Percentiles rank a stretch among this genome's conserved stretches.
Evolutionary conservation across 139 green algal species (phyloP).

Genomic region (Tetraselmis chui): DNA sequence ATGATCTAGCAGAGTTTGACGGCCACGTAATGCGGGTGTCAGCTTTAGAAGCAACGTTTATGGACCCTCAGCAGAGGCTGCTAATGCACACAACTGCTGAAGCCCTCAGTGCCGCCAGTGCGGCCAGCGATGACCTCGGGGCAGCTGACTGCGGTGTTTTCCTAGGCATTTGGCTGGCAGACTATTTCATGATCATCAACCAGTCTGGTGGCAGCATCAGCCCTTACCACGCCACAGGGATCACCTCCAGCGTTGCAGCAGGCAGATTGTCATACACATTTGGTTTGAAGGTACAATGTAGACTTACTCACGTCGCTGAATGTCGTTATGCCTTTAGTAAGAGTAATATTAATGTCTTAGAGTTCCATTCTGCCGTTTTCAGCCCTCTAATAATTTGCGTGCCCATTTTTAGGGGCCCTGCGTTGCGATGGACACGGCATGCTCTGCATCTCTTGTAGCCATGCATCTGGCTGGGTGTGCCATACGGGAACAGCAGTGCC

Average conservation of each 20-base stretch:
- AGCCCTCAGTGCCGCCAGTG: slow-evolving; percentile 12
- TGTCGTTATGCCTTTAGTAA: too few relatives aligned
- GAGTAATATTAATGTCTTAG: too few relatives aligned
- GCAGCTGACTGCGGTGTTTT: neutral
- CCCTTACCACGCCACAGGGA: neutral
- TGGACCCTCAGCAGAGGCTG: slow-evolving; percentile 83
- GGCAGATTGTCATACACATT: slow-evolving; percentile 44
- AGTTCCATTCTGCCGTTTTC: too few relatives aligned
- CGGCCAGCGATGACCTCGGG: neutral
- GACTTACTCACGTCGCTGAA: too few relatives aligned
- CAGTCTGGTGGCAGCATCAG: neutral
- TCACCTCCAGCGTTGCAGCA: slow-evolving; percentile 37
- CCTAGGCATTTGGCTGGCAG: neutral
- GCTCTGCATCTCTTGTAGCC: slow-evolving; percentile 50
- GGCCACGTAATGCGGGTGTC: slow-evolving; percentile 55
- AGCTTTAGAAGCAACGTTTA: slow-evolving; percentile 57
- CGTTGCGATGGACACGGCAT: slow-evolving; percentile 49
- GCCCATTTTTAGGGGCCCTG: slow-evolving; percentile 21
- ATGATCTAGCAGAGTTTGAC: slow-evolving; percentile 62
- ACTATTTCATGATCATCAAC: neutral
- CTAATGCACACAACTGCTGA: slow-evolving; percentile 53
- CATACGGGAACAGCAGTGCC: neutral
- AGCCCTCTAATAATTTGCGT: too few relatives aligned
- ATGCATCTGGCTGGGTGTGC: slow-evolving; percentile 14
- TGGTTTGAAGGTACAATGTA: slow-evolving; percentile 28